Evolutionary conservation across 2,329 filamentous ascomycete genomes (phyloP), one percentile per base, ranked within the genome.

Genomic region (Talaromyces marneffei): DNA sequence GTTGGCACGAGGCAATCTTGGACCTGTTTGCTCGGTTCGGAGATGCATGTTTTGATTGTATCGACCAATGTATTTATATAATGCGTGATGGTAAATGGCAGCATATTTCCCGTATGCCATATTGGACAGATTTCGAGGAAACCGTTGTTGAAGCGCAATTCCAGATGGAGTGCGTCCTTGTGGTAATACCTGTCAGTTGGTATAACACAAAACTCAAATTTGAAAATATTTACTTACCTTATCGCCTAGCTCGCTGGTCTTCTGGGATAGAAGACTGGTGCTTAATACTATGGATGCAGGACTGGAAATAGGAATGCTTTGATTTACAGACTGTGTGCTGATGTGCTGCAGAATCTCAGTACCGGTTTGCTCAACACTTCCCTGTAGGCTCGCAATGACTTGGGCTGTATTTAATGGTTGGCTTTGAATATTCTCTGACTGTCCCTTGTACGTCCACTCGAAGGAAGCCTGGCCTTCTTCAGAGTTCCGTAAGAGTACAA

Each of bases 51-150:
- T 52, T 69, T 66, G 57, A 82, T 62, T 1, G 71, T 76, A 53
- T 82, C 75, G 54, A 72, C 70, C 33, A 82, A 71, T 25, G 74
- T 75, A 42, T 78, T 70, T 39, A 81, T 71, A 58, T 81, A 72
- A 29, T 72, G 73, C 1, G 71, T 71, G 1, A 80, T 70, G 63
- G 79, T 80, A 65, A 78, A 79, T 39, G 69, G 71, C 16, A 78
- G 70, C 67, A 80, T 75, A 42, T 69, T 75, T 4, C 76, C 66
- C 12, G 73, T 71, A 35, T 74, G 70, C 77, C 79, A 81, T 59
- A 72, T 63, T n/a, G 79, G 75, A 10, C 71, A 72, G 7, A 79
- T 72, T 16, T 74, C 63, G 9, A 59, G 57, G 7, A 2, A 25
- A 2, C 18, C 46, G 4, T 59, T 59, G 3, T 35, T 35, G n/a